Base-by-base conservation (phyloP, 2,329 filamentous ascomycete species). In the Aureobasidium sp. region DNA sequence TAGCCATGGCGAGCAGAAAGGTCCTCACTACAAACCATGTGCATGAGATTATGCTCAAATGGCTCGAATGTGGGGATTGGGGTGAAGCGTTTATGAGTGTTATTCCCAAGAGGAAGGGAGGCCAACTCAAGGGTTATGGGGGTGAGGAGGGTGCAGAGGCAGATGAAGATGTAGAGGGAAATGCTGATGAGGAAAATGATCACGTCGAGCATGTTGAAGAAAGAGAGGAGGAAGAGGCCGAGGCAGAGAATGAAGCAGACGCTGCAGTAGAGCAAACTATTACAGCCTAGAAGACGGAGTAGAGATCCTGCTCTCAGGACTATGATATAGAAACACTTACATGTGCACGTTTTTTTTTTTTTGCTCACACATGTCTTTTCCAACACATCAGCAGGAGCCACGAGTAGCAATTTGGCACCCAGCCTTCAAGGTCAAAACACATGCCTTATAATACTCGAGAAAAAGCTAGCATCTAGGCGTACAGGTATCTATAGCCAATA, bases 11-110 rank as follows among this genome's bases (percentile, higher is more conserved):
- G 62, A 92, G 88, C 68, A 85, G 94, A 36, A 85, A 88, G 68
- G 90, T 99, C 5, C 78, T 99, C 62, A 87, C 93, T 3, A 97
- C 93, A 8, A 99, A 97, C 71, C 94, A 99, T 71, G 94, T 99
- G 1, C 84, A 94, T 51, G 93, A 97, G 76, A 97, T 99, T 65
- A 96, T 99, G 90, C 77, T 96, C 49, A 87, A 86, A 67, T 99
- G 92, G 91, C 75, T 99, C 61, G 91, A 97, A 74, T 85, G 84
- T 53, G 90, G 89, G 2, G 89, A 97, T 73, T 99, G 94, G 94
- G 92, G 88, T 1, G 81, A 89, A 70, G 92, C 94, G 0, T 99
- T 99, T 72, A 77, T 92, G 75, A 82, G 84, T 56, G 91, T 95
- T 3, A 92, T 99, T 67, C 94, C 94, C 0, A 91, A 91, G 75